Conservation (phyloP, 805 yeast genomes). For the Saturnispora galanensis region DNA sequence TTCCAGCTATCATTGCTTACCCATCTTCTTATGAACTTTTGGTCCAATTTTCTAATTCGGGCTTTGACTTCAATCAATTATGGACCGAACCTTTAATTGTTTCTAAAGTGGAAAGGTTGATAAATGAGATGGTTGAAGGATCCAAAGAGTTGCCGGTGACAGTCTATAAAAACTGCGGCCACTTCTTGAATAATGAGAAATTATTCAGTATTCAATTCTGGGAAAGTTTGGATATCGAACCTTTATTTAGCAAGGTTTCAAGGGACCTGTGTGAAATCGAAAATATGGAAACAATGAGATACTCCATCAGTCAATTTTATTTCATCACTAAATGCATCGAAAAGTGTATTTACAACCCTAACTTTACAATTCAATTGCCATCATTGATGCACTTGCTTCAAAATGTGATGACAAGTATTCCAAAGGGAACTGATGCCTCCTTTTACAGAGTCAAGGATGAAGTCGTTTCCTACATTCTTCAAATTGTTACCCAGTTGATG, state of each 20-base stretch:
- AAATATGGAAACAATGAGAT: slow-evolving; percentile 15
- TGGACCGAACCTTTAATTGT: slow-evolving; percentile 16
- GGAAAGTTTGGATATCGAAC: slow-evolving; percentile 17
- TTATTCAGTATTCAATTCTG: slow-evolving; percentile 22
- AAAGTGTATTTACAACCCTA: slow-evolving; percentile 20
- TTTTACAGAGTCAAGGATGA: slow-evolving; percentile 37
- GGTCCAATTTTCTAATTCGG: slow-evolving; percentile 13
- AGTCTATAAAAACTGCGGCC: slow-evolving; percentile 17
- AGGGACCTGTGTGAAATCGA: slow-evolving; percentile 11
- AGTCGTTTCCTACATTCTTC: slow-evolving; percentile 25
- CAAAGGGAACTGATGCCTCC: slow-evolving; percentile 19
- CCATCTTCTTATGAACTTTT: slow-evolving; percentile 13
- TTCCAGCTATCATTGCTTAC: slow-evolving; percentile 13
- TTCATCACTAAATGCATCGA: slow-evolving; percentile 19
- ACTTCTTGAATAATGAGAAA: slow-evolving; percentile 14
- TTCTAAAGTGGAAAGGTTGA: slow-evolving; percentile 17
- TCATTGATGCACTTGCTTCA: slow-evolving; percentile 17
- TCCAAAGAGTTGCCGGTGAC: slow-evolving; percentile 7
- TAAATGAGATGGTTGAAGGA: slow-evolving; percentile 20
- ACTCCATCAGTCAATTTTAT: slow-evolving; percentile 18
- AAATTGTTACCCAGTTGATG: slow-evolving; percentile 10
- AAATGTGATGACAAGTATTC: slow-evolving; percentile 14
- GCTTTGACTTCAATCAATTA: slow-evolving; percentile 14
- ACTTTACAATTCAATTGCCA: slow-evolving; percentile 14
- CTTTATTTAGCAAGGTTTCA: slow-evolving; percentile 14